Conservation (phyloP, 2,329 filamentous ascomycete genomes). For the Corniculantispora saksenae region DNA sequence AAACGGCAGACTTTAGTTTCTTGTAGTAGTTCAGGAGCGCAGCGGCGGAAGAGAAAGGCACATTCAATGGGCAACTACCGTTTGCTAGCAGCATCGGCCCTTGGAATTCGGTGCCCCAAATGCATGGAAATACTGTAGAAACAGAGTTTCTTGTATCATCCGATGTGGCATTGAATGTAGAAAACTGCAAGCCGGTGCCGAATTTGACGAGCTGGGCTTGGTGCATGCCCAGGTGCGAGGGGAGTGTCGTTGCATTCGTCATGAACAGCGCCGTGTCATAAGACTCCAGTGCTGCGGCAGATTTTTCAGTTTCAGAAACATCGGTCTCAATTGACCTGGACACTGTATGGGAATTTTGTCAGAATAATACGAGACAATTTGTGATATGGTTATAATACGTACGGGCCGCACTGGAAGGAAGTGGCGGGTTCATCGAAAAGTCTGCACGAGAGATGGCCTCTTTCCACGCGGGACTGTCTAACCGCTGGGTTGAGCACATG, state of each 20-base stretch:
- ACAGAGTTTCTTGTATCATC: neutral
- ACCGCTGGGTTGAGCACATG: conserved; percentile 5
- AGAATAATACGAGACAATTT: neutral
- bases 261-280: conserved; percentile 1
- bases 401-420: neutral
- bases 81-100: conserved; percentile 24
- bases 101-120: conserved; percentile 23
- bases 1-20: conserved; percentile 14
- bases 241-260: neutral
- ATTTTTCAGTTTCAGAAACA: too few relatives aligned
- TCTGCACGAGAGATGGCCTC: neutral
- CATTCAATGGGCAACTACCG: conserved; percentile 19
- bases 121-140: conserved; percentile 23
- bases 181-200: conserved; percentile 15
- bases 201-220: conserved; percentile 12
- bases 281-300: neutral
- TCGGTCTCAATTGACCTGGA: neutral
- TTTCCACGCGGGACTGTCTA: neutral
- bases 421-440: neutral
- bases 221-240: neutral
- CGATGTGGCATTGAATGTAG: neutral
- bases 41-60: conserved; percentile 9
- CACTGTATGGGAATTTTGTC: neutral
- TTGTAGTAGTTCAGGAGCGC: conserved; percentile 19
- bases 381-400: neutral